Percentiles rank a stretch among this genome's conserved stretches.
Evolutionary conservation across 2,329 filamentous ascomycete species (phyloP).

Genomic region (Furcasterigmium furcatum): DNA sequence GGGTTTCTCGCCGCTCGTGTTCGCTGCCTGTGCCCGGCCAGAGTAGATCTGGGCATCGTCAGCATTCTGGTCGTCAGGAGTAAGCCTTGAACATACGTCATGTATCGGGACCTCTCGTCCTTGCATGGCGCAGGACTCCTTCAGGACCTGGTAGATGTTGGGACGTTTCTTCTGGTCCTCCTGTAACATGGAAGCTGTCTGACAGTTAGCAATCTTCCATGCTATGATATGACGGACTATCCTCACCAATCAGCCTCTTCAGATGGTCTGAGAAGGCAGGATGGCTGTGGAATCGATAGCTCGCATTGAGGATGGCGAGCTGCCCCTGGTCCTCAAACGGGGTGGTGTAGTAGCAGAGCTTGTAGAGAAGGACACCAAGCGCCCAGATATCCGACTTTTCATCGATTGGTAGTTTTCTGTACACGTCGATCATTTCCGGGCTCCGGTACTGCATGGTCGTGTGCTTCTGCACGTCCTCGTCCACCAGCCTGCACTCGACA

Average conservation of each 20-base stretch:
- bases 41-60: slow-evolving; percentile 64
- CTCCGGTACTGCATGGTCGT: slow-evolving; percentile 97
- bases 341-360: slow-evolving; percentile 98
- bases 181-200: slow-evolving; percentile 78
- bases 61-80: slow-evolving; percentile 14
- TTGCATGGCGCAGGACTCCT: slow-evolving; percentile 85
- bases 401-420: slow-evolving; percentile 91
- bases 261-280: slow-evolving; percentile 86
- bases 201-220: slow-evolving; percentile 49
- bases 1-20: slow-evolving; percentile 45
- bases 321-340: slow-evolving; percentile 98
- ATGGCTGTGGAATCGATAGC: slow-evolving; percentile 85
- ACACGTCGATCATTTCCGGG: slow-evolving; percentile 98
- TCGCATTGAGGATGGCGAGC: slow-evolving; percentile 94
- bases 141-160: slow-evolving; percentile 91
- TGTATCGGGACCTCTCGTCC: slow-evolving; percentile 82
- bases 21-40: slow-evolving; percentile 60
- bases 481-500: slow-evolving; percentile 84
- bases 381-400: slow-evolving; percentile 99
- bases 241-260: slow-evolving; percentile 80
- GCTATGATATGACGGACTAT: slow-evolving; percentile 47
- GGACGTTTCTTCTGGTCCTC: slow-evolving; percentile 77
- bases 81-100: slow-evolving; percentile 60
- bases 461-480: slow-evolving; percentile 95
- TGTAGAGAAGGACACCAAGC: slow-evolving; percentile 90